Base-by-base conservation (phyloP, 2,329 filamentous ascomycete genomes). In the Fusarium pseudoanthophilum region DNA sequence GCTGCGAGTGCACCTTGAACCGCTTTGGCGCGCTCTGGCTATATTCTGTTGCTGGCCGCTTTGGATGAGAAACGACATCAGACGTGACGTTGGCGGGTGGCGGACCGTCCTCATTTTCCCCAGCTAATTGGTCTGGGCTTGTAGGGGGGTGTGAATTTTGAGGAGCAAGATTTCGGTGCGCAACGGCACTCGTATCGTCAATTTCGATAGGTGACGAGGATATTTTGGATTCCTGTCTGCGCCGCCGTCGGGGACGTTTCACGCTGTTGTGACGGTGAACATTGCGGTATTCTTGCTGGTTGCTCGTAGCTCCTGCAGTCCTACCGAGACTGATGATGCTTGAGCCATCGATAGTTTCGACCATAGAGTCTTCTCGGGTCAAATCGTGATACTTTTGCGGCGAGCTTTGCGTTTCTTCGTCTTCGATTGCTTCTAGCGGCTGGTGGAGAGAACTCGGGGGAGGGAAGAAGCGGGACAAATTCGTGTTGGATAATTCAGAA, bases 111-210 rank as follows among this genome's bases (percentile, higher is more conserved):
- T 53, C 40, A 39, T 24, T 30, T 40, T 37, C 34, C 26, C 30
- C 55, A 20, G 42, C 61, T 15, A 81, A 62, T 14, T 64, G 61
- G 69, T 82, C 79, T 11, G 79, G 76, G 30, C 78, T 81, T 16
- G 45, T 52, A 18, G 32, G 24, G 30, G 43, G 37, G 24, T 64
- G 28, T 11, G 55, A 49, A 30, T 39, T 43, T 10, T 72, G 72
- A 39, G 72, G 73, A 24, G 60, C 51, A 28, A 73, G 49, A n/a
- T 75, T 64, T 32, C 57, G 58, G 43, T 75, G 69, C 20, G 60
- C 57, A 32, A 75, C 42, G 20, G 69, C 68, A 58, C 30, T 49
- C 20, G 48, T 43, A 49, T 71, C 72, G 28, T 73, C 69, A n/a
- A 48, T 14, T 21, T 67, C 62, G 24, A 43, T n/a, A 34, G 64